A percentile compares a stretch with the other conserved stretches of the same genome.
Conservation (phyloP, 495 filamentous ascomycete genomes). For the Talaromyces stipitatus region DNA sequence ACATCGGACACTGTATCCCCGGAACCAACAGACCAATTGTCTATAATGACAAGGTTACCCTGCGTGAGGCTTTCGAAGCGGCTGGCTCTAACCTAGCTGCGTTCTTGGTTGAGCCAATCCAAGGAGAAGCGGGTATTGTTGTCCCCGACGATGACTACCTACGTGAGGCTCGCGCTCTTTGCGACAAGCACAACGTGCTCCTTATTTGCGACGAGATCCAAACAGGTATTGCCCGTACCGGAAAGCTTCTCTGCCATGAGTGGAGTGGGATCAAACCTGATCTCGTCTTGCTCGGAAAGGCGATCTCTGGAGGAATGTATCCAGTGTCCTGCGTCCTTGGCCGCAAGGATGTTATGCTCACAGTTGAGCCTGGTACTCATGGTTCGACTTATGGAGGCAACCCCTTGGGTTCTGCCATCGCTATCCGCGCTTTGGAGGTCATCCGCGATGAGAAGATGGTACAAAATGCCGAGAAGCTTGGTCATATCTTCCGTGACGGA, state of each 20-base stretch:
- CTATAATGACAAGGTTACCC: conserved; percentile 76
- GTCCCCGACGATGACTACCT: conserved; percentile 92
- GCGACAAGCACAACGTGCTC: conserved; percentile 88
- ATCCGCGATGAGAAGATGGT: conserved; percentile 87
- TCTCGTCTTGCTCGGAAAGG: conserved; percentile 90
- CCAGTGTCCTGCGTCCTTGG: conserved; percentile 91
- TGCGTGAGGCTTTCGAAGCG: conserved; percentile 69
- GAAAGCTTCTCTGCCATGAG: conserved; percentile 85
- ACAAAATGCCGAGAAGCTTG: conserved; percentile 70
- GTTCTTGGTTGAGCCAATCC: conserved; percentile 95
- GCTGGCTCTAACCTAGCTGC: conserved; percentile 83
- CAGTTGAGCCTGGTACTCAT: conserved; percentile 94
- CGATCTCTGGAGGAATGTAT: conserved; percentile 97
- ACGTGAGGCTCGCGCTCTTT: conserved; percentile 69
- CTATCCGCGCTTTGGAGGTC: conserved; percentile 91
- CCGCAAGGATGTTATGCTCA: conserved; percentile 88
- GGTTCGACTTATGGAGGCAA: conserved; percentile 97
- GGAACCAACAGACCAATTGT: conserved; percentile 69
- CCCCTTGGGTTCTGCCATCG: conserved; percentile 92
- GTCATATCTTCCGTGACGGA: conserved; percentile 76
- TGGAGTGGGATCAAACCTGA: conserved; percentile 96
- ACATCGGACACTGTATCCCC: conserved; percentile 71
- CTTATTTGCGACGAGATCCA: conserved; percentile 99
- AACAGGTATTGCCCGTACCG: conserved; percentile 92
- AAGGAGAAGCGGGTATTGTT: conserved; percentile 95